A percentile compares a stretch with the other conserved stretches of the same genome.
Conservation (phyloP, 495 filamentous ascomycete species). For the Platismatia glauca region DNA sequence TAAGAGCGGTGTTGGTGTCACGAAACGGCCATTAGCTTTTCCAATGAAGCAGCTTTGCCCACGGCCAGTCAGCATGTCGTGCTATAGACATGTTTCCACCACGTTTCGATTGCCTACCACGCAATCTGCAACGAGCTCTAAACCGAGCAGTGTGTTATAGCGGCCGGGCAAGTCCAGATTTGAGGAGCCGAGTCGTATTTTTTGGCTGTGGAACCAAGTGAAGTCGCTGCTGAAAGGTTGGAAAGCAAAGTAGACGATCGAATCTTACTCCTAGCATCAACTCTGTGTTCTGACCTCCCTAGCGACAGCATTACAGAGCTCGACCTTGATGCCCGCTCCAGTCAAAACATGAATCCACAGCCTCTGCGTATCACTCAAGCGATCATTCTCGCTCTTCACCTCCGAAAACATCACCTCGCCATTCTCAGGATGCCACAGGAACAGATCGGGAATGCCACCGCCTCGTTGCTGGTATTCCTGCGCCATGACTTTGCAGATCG, state of each 20-base stretch:
- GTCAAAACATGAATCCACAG: conserved; percentile 93
- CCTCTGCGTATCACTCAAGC: conserved; percentile 90
- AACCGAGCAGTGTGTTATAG: no score
- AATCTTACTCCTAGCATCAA: not conserved
- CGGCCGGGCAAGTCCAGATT: no score
- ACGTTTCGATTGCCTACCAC: no score
- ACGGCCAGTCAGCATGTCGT: no score
- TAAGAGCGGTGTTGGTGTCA: not conserved
- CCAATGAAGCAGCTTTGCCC: no score
- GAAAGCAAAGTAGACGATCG: not conserved
- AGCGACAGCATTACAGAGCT: conserved; percentile 81
- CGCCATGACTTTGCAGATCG: conserved; percentile 84
- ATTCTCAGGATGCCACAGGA: conserved; percentile 60
- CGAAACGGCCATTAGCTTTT: no score
- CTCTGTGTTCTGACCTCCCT: conserved; percentile 46
- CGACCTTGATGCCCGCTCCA: conserved; percentile 73
- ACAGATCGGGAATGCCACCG: conserved; percentile 84
- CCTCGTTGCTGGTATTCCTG: conserved; percentile 86
- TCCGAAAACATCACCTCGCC: conserved; percentile 74
- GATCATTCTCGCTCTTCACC: conserved; percentile 92
- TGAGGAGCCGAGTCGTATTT: no score
- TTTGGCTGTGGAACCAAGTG: no score
- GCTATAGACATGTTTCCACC: no score
- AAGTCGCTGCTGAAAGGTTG: no score
- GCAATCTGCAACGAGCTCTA: no score